Percentiles rank a stretch among this genome's conserved stretches.
These are phyloP conservation scores for Hyaloraphidium curvatum DNA, from an alignment of 192 early-diverging fungal genomes.

Conservation along the genomic window DNA sequence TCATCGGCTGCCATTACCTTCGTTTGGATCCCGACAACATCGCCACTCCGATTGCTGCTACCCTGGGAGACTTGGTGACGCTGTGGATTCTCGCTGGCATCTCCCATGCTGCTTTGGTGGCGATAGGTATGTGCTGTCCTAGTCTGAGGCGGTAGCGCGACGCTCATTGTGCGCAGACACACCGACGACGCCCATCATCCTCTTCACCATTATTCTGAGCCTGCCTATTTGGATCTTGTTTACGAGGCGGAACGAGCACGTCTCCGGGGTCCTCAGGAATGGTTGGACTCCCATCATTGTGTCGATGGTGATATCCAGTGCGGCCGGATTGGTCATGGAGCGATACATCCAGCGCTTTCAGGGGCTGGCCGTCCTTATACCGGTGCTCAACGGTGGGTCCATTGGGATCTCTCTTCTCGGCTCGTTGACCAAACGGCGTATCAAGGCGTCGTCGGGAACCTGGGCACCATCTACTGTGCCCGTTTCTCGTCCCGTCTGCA, in stretches of 20 bases:
- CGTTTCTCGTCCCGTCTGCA: constrained; percentile 57
- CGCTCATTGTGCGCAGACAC: too few species aligned
- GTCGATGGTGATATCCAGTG: constrained; percentile 17
- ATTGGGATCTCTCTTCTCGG: too few species aligned
- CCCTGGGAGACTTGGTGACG: constrained; percentile 52
- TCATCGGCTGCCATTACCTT: constrained; percentile 35
- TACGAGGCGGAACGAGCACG: constrained; percentile 3
- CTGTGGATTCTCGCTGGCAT: constrained; percentile 37
- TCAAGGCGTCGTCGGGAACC: constrained; percentile 46
- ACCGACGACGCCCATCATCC: too few species aligned
- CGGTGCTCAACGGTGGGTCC: constrained; percentile 35
- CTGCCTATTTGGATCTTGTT: neutral
- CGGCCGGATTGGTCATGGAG: constrained; percentile 46
- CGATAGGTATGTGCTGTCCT: constrained; percentile 22
- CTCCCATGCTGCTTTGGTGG: constrained; percentile 22
- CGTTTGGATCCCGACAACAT: constrained; percentile 70
- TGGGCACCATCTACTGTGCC: constrained; percentile 60
- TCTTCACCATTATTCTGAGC: neutral
- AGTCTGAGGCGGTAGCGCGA: neutral
- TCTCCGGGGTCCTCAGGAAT: neutral
- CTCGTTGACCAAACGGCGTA: constrained; percentile 21
- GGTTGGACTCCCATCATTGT: neutral
- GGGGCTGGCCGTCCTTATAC: constrained; percentile 44
- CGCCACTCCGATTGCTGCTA: constrained; percentile 54
- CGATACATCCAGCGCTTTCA: constrained; percentile 40